These are phyloP conservation scores for Penicillium sp. DNA, from an alignment of 2,329 filamentous ascomycete genomes.

Conservation along the genomic window DNA sequence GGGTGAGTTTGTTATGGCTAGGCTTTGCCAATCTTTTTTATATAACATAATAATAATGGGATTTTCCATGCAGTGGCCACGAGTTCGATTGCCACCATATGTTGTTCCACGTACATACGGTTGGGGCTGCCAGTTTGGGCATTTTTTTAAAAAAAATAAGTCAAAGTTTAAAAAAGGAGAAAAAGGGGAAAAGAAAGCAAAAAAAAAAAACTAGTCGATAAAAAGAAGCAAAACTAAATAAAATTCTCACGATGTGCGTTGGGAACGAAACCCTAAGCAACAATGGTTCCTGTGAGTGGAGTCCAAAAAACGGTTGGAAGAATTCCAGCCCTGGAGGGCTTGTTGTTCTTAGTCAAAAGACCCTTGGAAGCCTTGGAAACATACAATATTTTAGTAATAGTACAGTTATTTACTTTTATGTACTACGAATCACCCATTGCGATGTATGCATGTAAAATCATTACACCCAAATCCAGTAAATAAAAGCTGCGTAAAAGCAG, in stretches of 20 bases:
- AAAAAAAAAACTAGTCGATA: neutral
- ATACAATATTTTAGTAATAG: neutral
- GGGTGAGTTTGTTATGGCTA: conserved; percentile 20
- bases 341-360: neutral
- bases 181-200: neutral
- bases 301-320: neutral
- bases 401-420: neutral
- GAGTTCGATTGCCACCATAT: neutral
- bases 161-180: neutral
- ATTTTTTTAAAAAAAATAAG: neutral
- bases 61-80: neutral
- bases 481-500: neutral
- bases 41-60: neutral
- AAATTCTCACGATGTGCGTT: neutral
- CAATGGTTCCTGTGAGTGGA: neutral
- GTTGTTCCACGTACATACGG: neutral
- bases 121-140: conserved; percentile 5
- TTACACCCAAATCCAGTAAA: neutral
- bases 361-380: neutral
- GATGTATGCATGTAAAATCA: neutral
- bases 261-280: neutral
- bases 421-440: neutral
- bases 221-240: neutral
- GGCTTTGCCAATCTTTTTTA: neutral
- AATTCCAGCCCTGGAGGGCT: neutral